Percentiles rank a stretch among this genome's conserved stretches.
phyloP scores from a whole-genome alignment of 371 early-diverging fungal species.

The Blyttiomyces sp. region DNA sequence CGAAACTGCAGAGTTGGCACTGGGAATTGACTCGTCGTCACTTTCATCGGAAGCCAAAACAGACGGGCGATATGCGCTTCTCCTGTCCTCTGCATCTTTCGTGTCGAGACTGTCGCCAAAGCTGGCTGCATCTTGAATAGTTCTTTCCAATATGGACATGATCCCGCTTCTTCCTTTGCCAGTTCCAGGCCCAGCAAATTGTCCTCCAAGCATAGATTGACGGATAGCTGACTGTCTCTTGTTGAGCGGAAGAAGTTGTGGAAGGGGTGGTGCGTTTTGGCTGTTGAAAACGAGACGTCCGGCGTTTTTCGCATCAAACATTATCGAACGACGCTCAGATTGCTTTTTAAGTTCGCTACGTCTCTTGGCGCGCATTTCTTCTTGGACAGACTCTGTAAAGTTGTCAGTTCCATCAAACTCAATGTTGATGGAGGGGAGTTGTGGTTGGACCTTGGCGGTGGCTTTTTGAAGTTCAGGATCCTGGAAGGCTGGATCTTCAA shows the following conservation, averaged over 20 bases:
- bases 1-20: too few relatives aligned
- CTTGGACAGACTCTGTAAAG: neutral
- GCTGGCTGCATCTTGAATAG: neutral
- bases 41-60: neutral
- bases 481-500: neutral
- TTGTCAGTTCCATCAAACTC: neutral
- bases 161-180: neutral
- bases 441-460: too few relatives aligned
- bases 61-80: neutral
- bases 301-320: slow-evolving; percentile 14
- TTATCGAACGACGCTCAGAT: neutral
- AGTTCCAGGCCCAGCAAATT: neutral
- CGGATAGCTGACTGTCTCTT: neutral
- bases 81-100: neutral
- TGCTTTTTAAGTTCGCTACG: neutral
- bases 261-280: neutral
- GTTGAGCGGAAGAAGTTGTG: neutral
- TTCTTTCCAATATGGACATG: neutral
- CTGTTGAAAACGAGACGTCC: slow-evolving; percentile 13
- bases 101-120: neutral
- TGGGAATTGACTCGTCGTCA: neutral
- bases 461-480: neutral
- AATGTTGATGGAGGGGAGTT: neutral
- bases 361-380: neutral
- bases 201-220: too few relatives aligned